phyloP scores from a whole-genome alignment of 495 filamentous ascomycete genomes.

The Penicillium fimorum region DNA sequence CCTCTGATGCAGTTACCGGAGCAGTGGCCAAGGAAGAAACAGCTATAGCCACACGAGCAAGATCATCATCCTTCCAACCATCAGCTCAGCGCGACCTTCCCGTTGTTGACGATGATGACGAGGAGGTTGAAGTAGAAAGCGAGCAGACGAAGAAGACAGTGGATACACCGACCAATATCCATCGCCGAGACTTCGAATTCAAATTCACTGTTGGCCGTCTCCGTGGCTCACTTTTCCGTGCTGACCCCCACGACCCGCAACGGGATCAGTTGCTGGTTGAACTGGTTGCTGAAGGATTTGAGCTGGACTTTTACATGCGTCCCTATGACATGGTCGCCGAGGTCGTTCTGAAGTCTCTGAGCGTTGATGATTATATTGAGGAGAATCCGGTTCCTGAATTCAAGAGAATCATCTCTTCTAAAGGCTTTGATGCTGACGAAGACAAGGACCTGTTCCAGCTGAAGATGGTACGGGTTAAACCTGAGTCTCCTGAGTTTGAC shows the following conservation, averaged over 20 bases:
- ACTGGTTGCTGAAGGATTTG: slow-evolving; percentile 85
- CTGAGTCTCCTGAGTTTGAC: slow-evolving; percentile 89
- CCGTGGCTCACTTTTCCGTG: slow-evolving; percentile 84
- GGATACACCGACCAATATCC: slow-evolving; percentile 59
- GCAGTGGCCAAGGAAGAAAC: slow-evolving; percentile 31
- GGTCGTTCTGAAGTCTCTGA: slow-evolving; percentile 81
- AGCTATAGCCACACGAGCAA: slow-evolving; percentile 39
- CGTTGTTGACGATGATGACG: slow-evolving; percentile 73
- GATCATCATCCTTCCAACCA: slow-evolving; percentile 64
- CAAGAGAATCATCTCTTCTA: slow-evolving; percentile 91
- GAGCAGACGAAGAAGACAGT: slow-evolving; percentile 61
- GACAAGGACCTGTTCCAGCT: slow-evolving; percentile 81
- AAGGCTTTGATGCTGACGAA: slow-evolving; percentile 66
- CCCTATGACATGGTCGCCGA: slow-evolving; percentile 91
- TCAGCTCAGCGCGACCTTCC: slow-evolving; percentile 68
- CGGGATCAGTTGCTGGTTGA: slow-evolving; percentile 85
- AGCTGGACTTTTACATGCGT: slow-evolving; percentile 79
- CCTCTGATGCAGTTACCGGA: slow-evolving; percentile 21
- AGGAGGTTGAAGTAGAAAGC: slow-evolving; percentile 65
- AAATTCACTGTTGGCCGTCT: slow-evolving; percentile 92
- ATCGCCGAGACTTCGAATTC: slow-evolving; percentile 89
- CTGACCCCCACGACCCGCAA: slow-evolving; percentile 74
- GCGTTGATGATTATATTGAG: slow-evolving; percentile 90
- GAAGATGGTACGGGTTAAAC: slow-evolving; percentile 85
- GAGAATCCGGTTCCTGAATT: slow-evolving; percentile 88